Percentiles rank a stretch among this genome's conserved stretches.
Evolutionary conservation across 2,329 filamentous ascomycete species (phyloP).

Genomic region (Pyricularia sp.): DNA sequence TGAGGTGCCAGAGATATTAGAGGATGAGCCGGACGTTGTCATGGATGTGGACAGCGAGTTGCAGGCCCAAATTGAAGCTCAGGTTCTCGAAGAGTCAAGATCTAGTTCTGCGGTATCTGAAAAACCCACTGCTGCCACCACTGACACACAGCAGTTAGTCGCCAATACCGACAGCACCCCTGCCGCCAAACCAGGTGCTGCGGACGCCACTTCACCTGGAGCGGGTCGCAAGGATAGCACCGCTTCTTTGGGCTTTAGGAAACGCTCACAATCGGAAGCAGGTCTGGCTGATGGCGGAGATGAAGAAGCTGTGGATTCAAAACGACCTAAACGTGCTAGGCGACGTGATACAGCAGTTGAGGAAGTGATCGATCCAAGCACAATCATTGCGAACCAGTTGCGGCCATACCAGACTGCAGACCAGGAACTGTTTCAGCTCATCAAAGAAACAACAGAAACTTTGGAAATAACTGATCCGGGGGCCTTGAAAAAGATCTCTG

Average conservation of each 20-base stretch:
- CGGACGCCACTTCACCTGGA: conserved; percentile 1
- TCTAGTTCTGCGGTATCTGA: background rate
- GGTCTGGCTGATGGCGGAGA: conserved; percentile 46
- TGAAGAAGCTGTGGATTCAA: conserved; percentile 48
- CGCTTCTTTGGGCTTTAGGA: conserved; percentile 36
- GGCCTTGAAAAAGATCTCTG: conserved; percentile 33
- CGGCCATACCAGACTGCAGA: conserved; percentile 48
- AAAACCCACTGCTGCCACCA: background rate
- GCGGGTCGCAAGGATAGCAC: conserved; percentile 19
- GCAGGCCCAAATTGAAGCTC: conserved; percentile 2
- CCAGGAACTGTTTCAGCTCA: conserved; percentile 44
- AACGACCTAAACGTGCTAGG: conserved; percentile 56
- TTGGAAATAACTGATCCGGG: conserved; percentile 41
- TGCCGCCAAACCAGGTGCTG: background rate
- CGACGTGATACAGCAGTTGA: conserved; percentile 47
- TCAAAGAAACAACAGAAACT: conserved; percentile 44
- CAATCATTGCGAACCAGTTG: conserved; percentile 43
- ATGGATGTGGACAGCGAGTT: conserved; percentile 28
- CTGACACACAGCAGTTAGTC: conserved; percentile 3
- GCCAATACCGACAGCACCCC: conserved; percentile 5
- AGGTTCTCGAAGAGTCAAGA: background rate
- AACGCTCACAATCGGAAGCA: conserved; percentile 53
- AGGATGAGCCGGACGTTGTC: conserved; percentile 27
- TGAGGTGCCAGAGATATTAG: conserved; percentile 24
- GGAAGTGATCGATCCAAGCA: conserved; percentile 42